These are phyloP conservation scores for Erodium moschatum DNA, from an alignment of 441 rosid genomes.

Conservation along the genomic window DNA sequence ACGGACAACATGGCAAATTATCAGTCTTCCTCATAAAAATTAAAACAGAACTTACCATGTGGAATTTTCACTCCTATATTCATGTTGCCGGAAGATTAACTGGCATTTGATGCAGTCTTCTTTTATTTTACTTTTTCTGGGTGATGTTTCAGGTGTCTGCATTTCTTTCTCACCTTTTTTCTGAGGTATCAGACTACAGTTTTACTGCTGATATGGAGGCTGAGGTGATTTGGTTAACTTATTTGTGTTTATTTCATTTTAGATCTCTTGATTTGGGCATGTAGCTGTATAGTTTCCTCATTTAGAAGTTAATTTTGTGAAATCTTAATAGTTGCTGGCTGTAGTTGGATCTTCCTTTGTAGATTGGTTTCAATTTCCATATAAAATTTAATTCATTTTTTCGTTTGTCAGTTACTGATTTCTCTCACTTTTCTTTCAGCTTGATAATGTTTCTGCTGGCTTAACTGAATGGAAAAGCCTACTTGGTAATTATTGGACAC, in stretches of 20 bases:
- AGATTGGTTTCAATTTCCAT: not conserved
- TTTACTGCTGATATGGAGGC: slow-evolving; percentile 99
- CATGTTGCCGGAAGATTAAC: not conserved
- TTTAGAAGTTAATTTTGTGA: not conserved
- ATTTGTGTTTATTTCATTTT: not conserved
- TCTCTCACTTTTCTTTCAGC: slow-evolving; percentile 38
- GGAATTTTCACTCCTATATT: not conserved
- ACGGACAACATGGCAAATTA: not conserved
- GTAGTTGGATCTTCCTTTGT: not conserved
- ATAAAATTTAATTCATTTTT: not conserved
- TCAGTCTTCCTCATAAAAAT: not conserved
- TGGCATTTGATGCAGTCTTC: slow-evolving; percentile 7
- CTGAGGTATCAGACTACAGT: slow-evolving; percentile 91
- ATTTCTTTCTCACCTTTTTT: slow-evolving; percentile 74
- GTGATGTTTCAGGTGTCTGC: slow-evolving; percentile 65
- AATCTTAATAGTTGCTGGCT: no score
- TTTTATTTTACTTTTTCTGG: slow-evolving; percentile 9
- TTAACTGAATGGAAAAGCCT: slow-evolving; percentile 98
- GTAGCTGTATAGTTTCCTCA: not conserved
- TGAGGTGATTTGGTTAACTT: slow-evolving; percentile 24
- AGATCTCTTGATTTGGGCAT: not conserved
- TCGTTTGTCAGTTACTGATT: slow-evolving; percentile 12
- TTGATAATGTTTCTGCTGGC: slow-evolving; percentile 95
- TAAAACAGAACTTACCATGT: not conserved
- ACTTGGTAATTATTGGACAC: slow-evolving; percentile 81